Base-by-base conservation (phyloP, 2,329 filamentous ascomycete genomes). In the Fulvia fulva region DNA sequence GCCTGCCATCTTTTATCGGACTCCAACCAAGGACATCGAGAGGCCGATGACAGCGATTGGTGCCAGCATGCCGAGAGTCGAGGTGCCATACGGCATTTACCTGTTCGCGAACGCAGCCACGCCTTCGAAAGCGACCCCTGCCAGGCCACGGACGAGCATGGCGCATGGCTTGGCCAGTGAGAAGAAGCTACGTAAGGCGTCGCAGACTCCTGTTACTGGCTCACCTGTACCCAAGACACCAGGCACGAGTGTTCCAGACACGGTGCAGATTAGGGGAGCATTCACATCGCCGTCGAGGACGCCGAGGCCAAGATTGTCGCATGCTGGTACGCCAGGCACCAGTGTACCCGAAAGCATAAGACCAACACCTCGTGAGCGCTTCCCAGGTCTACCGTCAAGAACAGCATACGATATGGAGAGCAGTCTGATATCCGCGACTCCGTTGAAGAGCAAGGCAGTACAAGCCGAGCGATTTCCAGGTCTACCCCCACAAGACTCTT, bases 11-110 rank as follows among this genome's bases (percentile, higher is more conserved):
- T 44, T 53, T 43, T 34, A 60, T 26, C 53, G 63, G 51, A 63
- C 69, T 22, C 55, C 63, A 25, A 25, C 59, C 19, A 56, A 55
- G 43, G n/a, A 53, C 9, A 55, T 41, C 11, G 21, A 52, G 2
- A 59, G 69, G 52, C 70, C 70, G n/a, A 57, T 51, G 6, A 72
- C 69, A 19, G 67, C 70, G 8, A 67, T 68, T 51, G 71, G 70
- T 12, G 61, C 62, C 11, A 68, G 66, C 58, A 66, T 67, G 47
- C 61, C 67, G 9, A 55, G 64, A 8, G 52, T 64, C 1, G 63
- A 53, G 19, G 57, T 60, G 12, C 61, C 64, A 3, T 70, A 67
- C 47, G 60, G 59, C 22, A 51, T 46, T 37, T 50, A 50, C 26
- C 25, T 50, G n/a, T 50, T 50, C 11, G 26, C 47, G 11, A n/a